Conservation (phyloP, 2,329 filamentous ascomycete genomes). For the Colletotrichum costaricense region DNA sequence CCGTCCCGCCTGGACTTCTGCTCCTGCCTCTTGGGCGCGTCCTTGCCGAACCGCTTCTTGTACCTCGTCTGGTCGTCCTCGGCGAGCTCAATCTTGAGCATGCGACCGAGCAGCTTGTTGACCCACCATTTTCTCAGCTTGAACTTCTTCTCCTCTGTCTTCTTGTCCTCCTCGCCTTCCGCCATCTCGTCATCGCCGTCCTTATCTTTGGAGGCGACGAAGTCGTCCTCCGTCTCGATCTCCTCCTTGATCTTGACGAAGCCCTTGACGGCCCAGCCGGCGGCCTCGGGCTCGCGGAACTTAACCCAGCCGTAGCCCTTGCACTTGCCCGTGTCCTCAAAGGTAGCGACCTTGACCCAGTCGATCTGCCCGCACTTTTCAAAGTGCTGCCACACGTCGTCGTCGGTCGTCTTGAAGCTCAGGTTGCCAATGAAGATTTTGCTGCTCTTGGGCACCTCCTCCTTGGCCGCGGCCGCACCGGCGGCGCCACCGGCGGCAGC, state of each 20-base stretch:
- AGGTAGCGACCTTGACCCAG: constrained; percentile 90
- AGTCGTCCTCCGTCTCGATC: constrained; percentile 71
- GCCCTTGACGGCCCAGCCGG: constrained; percentile 78
- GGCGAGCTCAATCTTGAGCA: constrained; percentile 90
- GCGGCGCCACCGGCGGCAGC: constrained; percentile 41
- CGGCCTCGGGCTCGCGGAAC: constrained; percentile 83
- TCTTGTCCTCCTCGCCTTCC: constrained; percentile 51
- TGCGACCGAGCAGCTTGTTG: constrained; percentile 82
- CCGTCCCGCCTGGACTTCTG: constrained; percentile 26
- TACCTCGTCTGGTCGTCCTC: constrained; percentile 91
- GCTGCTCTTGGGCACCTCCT: constrained; percentile 68
- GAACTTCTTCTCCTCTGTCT: constrained; percentile 56
- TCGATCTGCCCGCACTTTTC: constrained; percentile 84
- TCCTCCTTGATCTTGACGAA: constrained; percentile 79
- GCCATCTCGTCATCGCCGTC: constrained; percentile 48
- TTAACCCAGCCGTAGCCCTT: constrained; percentile 97
- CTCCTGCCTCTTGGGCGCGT: constrained; percentile 58
- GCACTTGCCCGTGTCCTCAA: constrained; percentile 97
- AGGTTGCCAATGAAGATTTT: constrained; percentile 95
- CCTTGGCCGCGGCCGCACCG: constrained; percentile 40
- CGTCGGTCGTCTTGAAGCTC: constrained; percentile 83
- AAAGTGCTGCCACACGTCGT: constrained; percentile 85
- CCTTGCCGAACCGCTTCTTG: constrained; percentile 92
- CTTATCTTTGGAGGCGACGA: constrained; percentile 61
- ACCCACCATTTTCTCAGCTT: constrained; percentile 83